Base-by-base conservation (phyloP, 495 filamentous ascomycete genomes). In the Thozetella sp. region DNA sequence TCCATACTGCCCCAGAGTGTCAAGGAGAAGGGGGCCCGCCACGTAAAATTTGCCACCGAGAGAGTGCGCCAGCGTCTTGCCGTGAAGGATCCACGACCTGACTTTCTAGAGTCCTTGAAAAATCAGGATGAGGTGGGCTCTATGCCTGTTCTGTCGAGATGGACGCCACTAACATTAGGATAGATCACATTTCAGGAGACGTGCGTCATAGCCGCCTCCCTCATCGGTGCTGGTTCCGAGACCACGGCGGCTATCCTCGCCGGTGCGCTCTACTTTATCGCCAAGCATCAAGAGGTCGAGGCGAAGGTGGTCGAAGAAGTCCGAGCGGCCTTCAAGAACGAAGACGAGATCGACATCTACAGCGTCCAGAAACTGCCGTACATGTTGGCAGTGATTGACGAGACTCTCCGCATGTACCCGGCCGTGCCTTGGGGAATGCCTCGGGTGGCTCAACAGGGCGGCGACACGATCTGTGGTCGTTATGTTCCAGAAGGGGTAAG, bases 361-460 rank as follows among this genome's bases (percentile, higher is more conserved):
- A 69, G 63, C 43, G 71, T 82, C 2, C 57, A 64, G 23, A 58
- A 67, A 2, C 67, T 86, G 1, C 23, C 72, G 1, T 87, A 85
- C 65, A 54, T 86, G 60, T 26, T 76, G 6, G 83, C 83, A 17
- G 75, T 75, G 25, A 67, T 86, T 1, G 65, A 82, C 30, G 85
- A 87, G 64, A 71, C 70, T 2, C 62, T 88, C 70, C 79, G 85
- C 2, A 66, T 85, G 51, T 81, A 80, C 61, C 78, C 83, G 4
- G 81, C 83, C 0, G 68, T 77, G 9, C 72, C 80, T 0, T 71
- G 58, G 51, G 73, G 71, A 2, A 61, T 80, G 22, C 74, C 77
- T 1, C 74, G 84, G 2, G 50, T 71, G 0, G 63, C 69, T 9
- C 75, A 80, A 0, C 56, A 65, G 4, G 72, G 67, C 1, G 84